Evolutionary conservation across 768 basidiomycete species (phyloP), one percentile per base, ranked within the genome.

Genomic region (Candolleomyces aberdarensis): DNA sequence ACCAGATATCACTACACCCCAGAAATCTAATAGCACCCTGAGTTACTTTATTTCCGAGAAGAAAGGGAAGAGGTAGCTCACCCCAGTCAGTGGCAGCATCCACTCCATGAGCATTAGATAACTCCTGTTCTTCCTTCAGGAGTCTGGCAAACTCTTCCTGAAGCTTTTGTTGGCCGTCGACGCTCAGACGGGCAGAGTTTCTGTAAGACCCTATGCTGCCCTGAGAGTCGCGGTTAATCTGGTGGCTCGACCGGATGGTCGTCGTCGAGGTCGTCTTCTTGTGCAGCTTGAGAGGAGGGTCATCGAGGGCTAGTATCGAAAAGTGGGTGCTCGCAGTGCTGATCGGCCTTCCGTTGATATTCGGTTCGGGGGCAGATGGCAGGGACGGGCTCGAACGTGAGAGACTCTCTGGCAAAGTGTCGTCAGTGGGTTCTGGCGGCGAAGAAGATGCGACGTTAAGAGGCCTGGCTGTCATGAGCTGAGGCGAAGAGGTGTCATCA

Each of bases 1-100:
- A 90, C 92, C 92, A 65, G 91, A 92, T 70, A 98, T 89, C 2
- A 99, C 96, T 10, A 81, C 84, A 1, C 95, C 96, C 97, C 97
- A 97, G 76, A 98, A 97, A 66, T 91, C 92, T 95, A 65, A 55
- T 57, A 53, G 58, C 8, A 11, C 31, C 60, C 26, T 43, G 47
- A 10, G 7, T 26, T 22, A 32, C 41, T 29, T 46, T 17, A 40
- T 17, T 40, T 7, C 17, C 7, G 31, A 20, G 1, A 39, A 19
- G 22, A 22, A 17, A n/a, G 5, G 15, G 46, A 51, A n/a, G 40
- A 43, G 56, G 26, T 39, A 43, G 76, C 81, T 60, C 67, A 92
- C 92, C 87, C 92, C 91, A 94, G 67, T 93, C 90, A 66, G 92
- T 88, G 54, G 72, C 70, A 40, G 69, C 76, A 56, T 79, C 79